Percentiles rank a stretch among this genome's conserved stretches.
Evolutionary conservation across 179 eudicot species (phyloP).

Genomic region (Gypsophila paniculata): DNA sequence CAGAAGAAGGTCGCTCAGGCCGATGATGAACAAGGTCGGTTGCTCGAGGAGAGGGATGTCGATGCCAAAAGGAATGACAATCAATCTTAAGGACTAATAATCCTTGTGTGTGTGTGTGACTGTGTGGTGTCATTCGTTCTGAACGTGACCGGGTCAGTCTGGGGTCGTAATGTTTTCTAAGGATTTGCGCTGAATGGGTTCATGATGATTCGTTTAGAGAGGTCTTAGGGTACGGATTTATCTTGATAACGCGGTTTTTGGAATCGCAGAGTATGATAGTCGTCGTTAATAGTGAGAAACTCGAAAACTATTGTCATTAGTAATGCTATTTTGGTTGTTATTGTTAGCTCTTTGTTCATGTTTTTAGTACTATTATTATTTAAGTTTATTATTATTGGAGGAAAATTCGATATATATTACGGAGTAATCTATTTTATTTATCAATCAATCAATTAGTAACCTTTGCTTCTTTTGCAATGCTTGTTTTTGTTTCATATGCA

Average conservation of each 20-base stretch:
- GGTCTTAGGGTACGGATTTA: conserved; percentile 16
- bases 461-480: background rate
- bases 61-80: conserved; percentile 53
- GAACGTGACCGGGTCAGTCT: too few relatives aligned
- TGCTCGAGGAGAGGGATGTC: conserved; percentile 56
- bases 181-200: too few relatives aligned
- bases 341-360: conserved; percentile 21
- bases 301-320: conserved; percentile 16
- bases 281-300: conserved; percentile 14
- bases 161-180: too few relatives aligned
- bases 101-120: too few relatives aligned
- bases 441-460: background rate
- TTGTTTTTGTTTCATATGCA: background rate
- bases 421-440: conserved; percentile 9
- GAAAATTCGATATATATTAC: conserved; percentile 19
- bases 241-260: conserved; percentile 24
- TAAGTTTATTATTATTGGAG: conserved; percentile 13
- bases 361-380: conserved; percentile 27
- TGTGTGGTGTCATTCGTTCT: too few relatives aligned
- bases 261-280: conserved; percentile 19
- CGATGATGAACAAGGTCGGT: conserved; percentile 60
- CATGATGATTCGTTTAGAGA: conserved; percentile 6
- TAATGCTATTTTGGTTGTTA: conserved; percentile 11
- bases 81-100: conserved; percentile 26
- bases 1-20: conserved; percentile 52